Percentiles rank a stretch among this genome's conserved stretches.
phyloP scores from a whole-genome alignment of 306 rosid genomes.

The Medicago arabica region DNA sequence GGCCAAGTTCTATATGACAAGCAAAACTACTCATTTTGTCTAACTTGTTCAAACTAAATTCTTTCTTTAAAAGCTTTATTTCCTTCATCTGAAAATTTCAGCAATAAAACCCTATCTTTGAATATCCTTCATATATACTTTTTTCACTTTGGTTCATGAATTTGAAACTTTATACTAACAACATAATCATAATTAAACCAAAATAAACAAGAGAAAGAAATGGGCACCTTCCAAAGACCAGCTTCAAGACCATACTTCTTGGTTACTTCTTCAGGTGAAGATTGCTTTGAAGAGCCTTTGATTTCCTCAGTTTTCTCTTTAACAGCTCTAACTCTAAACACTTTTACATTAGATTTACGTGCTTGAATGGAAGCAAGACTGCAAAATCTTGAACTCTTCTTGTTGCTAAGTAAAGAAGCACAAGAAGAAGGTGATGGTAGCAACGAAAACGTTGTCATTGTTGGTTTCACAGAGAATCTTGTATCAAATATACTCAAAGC shows the following conservation, averaged over 20 bases:
- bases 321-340: constrained; percentile 70
- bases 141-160: constrained; percentile 15
- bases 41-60: constrained; percentile 7
- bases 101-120: constrained; percentile 28
- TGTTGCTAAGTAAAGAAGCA: constrained; percentile 47
- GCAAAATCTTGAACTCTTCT: constrained; percentile 34
- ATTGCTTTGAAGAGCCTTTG: constrained; percentile 57
- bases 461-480: background rate
- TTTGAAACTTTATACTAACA: background rate
- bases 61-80: constrained; percentile 16
- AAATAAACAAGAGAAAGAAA: constrained; percentile 24
- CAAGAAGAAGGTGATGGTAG: constrained; percentile 51
- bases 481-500: constrained; percentile 26
- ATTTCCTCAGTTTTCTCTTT: constrained; percentile 78
- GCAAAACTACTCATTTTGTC: constrained; percentile 22
- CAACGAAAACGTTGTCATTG: constrained; percentile 56
- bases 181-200: background rate
- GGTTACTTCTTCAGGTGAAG: constrained; percentile 80
- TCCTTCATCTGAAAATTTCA: constrained; percentile 20
- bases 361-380: constrained; percentile 40
- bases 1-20: constrained; percentile 32
- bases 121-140: constrained; percentile 12
- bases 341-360: constrained; percentile 41
- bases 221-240: constrained; percentile 90
- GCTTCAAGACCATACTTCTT: constrained; percentile 92